Base-by-base conservation (phyloP, 352 stramenopile genomes). In the Globisporangium cylindrosporum region DNA sequence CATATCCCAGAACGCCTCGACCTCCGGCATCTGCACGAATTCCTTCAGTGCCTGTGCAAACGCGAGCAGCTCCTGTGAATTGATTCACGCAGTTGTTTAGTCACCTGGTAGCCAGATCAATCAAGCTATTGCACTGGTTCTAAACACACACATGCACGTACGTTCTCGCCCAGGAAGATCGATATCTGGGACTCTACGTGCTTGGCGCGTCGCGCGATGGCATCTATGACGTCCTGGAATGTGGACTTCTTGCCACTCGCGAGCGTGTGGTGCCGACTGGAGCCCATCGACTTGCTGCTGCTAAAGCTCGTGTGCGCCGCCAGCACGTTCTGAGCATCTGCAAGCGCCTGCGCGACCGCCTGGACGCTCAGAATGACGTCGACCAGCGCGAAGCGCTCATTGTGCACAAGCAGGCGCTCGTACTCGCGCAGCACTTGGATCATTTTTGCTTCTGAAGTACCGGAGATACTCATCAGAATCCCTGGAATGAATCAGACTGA, bases 381-480 rank as follows among this genome's bases (percentile, higher is more conserved):
- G 1, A 22, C 34, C 4, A 89, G 57, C 1, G 69, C 69, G 36
- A 85, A 84, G 29, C 78, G 78, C 25, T 82, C 69, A 32, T 56
- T 75, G 38, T 66, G 73, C 71, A 84, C 56, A 48, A 89, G 68
- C 56, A 89, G 70, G 24, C 59, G 68, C 75, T 89, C 80, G 58
- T 82, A 89, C 54, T 80, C 68, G 15, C 63, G 71, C 57, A 80
- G 36, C 22, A 71, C 48, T 25, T 62, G 55, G 38, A 18, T 46
- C 38, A 46, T 46, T 46, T 46, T 25, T 59, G 54, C 8, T 8
- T 10, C 8, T 20, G 20, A 43, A 20, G 4, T 15, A 4, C 0
- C 18, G 12, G 38, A 46, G 14, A 20, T 46, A 10, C 38, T 14
- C 18, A 7, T 20, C 12, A 38, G 38, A 46, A 46, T 20, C 38